phyloP scores from a whole-genome alignment of 306 rosid species.

The Senna siamea region DNA sequence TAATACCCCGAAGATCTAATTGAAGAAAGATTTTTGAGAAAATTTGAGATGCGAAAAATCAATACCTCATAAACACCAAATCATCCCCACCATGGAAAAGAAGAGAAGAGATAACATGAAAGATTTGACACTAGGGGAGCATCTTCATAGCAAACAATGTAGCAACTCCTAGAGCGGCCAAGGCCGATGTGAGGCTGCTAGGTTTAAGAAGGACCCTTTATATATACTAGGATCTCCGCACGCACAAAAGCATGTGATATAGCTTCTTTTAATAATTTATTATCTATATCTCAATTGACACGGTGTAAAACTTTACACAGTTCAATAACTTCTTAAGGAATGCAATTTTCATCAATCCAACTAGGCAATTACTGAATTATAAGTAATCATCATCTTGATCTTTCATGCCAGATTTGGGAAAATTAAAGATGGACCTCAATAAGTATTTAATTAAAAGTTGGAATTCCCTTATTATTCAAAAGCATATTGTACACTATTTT shows the following conservation, averaged over 20 bases:
- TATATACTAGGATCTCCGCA: slow-evolving; percentile 15
- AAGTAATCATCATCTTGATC: slow-evolving; percentile 19
- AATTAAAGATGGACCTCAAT: slow-evolving; percentile 23
- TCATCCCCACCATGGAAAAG: slow-evolving; percentile 11
- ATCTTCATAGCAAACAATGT: slow-evolving; percentile 16
- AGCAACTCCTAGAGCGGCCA: slow-evolving; percentile 35
- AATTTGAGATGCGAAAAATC: slow-evolving; percentile 23
- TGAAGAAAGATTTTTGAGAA: slow-evolving; percentile 26
- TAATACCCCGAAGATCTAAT: slow-evolving; percentile 27
- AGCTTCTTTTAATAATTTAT: slow-evolving; percentile 17
- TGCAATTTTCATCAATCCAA: slow-evolving; percentile 18
- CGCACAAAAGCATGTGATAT: neutral
- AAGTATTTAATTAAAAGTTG: slow-evolving; percentile 23
- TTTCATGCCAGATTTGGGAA: slow-evolving; percentile 23
- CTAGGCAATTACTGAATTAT: neutral
- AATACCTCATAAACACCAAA: slow-evolving; percentile 36
- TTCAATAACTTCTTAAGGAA: slow-evolving; percentile 35
- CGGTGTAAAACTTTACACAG: slow-evolving; percentile 8
- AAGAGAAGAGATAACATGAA: slow-evolving; percentile 12
- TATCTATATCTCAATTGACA: slow-evolving; percentile 13
- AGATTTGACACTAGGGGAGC: slow-evolving; percentile 25
- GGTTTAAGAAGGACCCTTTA: neutral
- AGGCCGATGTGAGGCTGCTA: slow-evolving; percentile 24
- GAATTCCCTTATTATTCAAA: slow-evolving; percentile 27
- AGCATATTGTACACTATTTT: slow-evolving; percentile 5